phyloP scores from a whole-genome alignment of 306 rosid species.

The Citrullus mucosospermus region DNA sequence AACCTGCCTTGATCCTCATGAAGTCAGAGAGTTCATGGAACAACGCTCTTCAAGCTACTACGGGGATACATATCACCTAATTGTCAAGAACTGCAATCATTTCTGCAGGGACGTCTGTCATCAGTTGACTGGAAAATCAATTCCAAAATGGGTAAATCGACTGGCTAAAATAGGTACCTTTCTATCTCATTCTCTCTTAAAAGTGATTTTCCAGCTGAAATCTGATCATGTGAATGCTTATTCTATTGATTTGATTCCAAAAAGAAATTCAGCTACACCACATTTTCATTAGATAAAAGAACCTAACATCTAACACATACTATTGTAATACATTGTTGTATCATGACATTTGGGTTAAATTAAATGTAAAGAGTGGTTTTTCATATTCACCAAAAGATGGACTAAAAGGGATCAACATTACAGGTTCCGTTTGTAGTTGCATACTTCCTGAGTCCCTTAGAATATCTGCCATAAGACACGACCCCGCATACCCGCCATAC shows the following conservation, averaged over 20 bases:
- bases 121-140: slow-evolving; percentile 81
- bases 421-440: slow-evolving; percentile 86
- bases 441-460: slow-evolving; percentile 76
- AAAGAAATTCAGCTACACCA: not conserved
- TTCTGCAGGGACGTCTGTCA: slow-evolving; percentile 89
- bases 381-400: not conserved
- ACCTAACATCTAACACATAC: too few species aligned
- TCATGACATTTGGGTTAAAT: not conserved
- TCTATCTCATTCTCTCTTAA: not conserved
- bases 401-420: not conserved
- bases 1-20: slow-evolving; percentile 55
- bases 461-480: slow-evolving; percentile 61
- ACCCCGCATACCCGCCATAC: slow-evolving; percentile 38
- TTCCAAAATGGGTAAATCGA: slow-evolving; percentile 95
- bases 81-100: slow-evolving; percentile 94
- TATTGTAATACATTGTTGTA: not conserved
- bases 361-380: not conserved
- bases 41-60: slow-evolving; percentile 56
- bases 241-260: not conserved
- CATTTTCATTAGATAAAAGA: too few species aligned
- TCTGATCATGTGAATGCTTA: not conserved
- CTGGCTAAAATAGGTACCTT: slow-evolving; percentile 82
- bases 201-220: not conserved
- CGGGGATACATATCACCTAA: slow-evolving; percentile 85
- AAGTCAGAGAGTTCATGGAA: slow-evolving; percentile 95